These are phyloP conservation scores for Poa pratensis DNA, from an alignment of 176 grass and related monocot species.

Conservation along the genomic window DNA sequence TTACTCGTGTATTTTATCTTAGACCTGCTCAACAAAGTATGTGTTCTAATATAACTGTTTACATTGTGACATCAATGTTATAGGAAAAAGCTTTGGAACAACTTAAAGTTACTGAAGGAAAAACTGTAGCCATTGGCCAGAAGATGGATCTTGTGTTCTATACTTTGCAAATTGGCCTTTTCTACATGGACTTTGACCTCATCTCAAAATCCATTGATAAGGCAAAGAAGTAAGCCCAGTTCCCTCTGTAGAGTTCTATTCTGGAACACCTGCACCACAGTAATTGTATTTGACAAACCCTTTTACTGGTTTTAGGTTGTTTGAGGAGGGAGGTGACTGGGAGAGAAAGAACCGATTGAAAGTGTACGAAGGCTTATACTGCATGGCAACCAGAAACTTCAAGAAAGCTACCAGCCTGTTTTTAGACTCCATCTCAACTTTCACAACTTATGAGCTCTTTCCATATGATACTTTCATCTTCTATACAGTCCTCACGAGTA, in stretches of 20 bases:
- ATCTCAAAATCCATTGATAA: slow-evolving; percentile 97
- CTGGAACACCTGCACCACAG: not conserved
- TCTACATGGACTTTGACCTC: slow-evolving; percentile 89
- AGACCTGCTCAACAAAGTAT: not conserved
- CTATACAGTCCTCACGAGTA: slow-evolving; percentile 88
- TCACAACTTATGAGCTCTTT: slow-evolving; percentile 91
- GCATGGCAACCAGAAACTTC: slow-evolving; percentile 95
- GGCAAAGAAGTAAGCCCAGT: slow-evolving; percentile 76
- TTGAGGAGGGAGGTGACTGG: slow-evolving; percentile 96
- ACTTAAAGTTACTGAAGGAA: slow-evolving; percentile 75
- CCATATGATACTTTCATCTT: slow-evolving; percentile 93
- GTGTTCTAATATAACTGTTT: not conserved
- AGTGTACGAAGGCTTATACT: slow-evolving; percentile 91
- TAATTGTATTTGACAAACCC: slow-evolving; percentile 4
- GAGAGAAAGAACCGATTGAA: slow-evolving; percentile 98
- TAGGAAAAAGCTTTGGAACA: slow-evolving; percentile 76
- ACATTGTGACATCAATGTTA: slow-evolving; percentile 14
- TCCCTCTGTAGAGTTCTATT: slow-evolving; percentile 35
- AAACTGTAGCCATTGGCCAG: slow-evolving; percentile 94
- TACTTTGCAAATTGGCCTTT: slow-evolving; percentile 44
- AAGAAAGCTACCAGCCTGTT: slow-evolving; percentile 91
- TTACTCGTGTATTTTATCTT: not conserved
- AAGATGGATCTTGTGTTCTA: slow-evolving; percentile 99
- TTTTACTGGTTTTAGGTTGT: slow-evolving; percentile 60
- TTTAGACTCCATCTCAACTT: slow-evolving; percentile 97